phyloP scores from a whole-genome alignment of 106 monocot genomes.

The Dactylorhiza incarnata region DNA sequence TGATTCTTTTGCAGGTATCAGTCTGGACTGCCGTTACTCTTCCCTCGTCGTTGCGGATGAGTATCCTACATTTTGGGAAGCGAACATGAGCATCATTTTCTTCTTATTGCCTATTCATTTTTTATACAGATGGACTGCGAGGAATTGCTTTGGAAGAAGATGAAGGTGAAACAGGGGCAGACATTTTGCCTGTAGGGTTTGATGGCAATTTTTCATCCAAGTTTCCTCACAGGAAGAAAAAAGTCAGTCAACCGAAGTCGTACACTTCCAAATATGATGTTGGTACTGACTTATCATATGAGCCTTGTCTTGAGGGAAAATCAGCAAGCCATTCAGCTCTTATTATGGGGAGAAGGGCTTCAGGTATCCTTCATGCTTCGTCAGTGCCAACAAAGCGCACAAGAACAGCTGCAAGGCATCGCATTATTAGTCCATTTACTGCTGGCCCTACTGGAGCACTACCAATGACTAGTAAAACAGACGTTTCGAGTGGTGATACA shows the following conservation, averaged over 20 bases:
- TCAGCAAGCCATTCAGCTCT: constrained; percentile 26
- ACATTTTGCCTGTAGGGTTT: constrained; percentile 29
- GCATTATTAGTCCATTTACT: constrained; percentile 55
- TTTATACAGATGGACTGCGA: constrained; percentile 31
- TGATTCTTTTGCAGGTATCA: constrained; percentile 60
- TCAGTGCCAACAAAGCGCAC: constrained; percentile 76
- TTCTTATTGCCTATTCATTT: constrained; percentile 9
- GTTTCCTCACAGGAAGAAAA: constrained; percentile 49
- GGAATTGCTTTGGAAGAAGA: constrained; percentile 66
- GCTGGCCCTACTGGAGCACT: constrained; percentile 23
- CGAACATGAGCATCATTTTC: neutral
- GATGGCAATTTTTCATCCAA: constrained; percentile 44
- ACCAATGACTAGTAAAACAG: constrained; percentile 70
- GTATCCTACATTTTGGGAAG: neutral
- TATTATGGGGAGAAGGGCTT: constrained; percentile 47
- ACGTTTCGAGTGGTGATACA: constrained; percentile 93
- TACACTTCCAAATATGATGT: constrained; percentile 28
- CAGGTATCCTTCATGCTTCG: constrained; percentile 36
- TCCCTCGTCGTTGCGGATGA: neutral
- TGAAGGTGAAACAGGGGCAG: constrained; percentile 60
- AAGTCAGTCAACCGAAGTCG: constrained; percentile 36
- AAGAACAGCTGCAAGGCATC: constrained; percentile 65
- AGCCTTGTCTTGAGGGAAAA: constrained; percentile 35
- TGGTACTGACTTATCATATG: constrained; percentile 41
- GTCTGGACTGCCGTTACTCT: neutral